These are phyloP conservation scores for Geotrichum fermentans DNA, from an alignment of 1,139 yeast genomes.

Conservation along the genomic window DNA sequence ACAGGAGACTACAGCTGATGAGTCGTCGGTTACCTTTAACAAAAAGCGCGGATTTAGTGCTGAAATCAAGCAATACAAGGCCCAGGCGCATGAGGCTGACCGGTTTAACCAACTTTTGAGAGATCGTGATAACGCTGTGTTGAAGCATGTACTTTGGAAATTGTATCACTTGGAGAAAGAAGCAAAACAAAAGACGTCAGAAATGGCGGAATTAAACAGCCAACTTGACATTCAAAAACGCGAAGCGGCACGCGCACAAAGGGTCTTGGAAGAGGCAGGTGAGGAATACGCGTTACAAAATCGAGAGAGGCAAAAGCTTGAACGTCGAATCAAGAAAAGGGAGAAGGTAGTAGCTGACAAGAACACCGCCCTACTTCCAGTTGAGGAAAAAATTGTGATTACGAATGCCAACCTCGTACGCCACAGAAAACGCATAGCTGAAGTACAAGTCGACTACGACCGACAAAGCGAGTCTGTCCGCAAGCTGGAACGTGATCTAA, in stretches of 20 bases:
- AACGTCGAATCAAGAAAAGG: constrained; percentile 41
- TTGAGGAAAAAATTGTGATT: constrained; percentile 51
- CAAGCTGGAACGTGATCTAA: constrained; percentile 47
- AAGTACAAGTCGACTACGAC: constrained; percentile 48
- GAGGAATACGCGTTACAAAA: constrained; percentile 43
- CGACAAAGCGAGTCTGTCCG: constrained; percentile 48
- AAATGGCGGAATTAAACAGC: constrained; percentile 13
- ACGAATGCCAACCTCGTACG: constrained; percentile 46
- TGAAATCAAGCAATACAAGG: constrained; percentile 75
- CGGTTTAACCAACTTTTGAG: constrained; percentile 55
- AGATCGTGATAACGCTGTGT: constrained; percentile 44
- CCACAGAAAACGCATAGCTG: constrained; percentile 50
- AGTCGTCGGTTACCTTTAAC: constrained; percentile 60
- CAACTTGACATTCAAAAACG: constrained; percentile 29
- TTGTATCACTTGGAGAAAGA: constrained; percentile 53
- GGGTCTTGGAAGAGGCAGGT: constrained; percentile 19
- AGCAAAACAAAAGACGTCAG: constrained; percentile 9
- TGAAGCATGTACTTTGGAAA: constrained; percentile 56
- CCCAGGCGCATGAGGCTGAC: constrained; percentile 70
- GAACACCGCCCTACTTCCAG: constrained; percentile 51
- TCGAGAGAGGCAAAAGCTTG: constrained; percentile 43
- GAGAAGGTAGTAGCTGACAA: constrained; percentile 44
- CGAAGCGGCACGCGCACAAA: constrained; percentile 21
- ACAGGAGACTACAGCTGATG: constrained; percentile 51
- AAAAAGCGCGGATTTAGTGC: constrained; percentile 68